These are phyloP conservation scores for Aegilops bicornis DNA, from an alignment of 176 grass and related monocot species.

Conservation along the genomic window DNA sequence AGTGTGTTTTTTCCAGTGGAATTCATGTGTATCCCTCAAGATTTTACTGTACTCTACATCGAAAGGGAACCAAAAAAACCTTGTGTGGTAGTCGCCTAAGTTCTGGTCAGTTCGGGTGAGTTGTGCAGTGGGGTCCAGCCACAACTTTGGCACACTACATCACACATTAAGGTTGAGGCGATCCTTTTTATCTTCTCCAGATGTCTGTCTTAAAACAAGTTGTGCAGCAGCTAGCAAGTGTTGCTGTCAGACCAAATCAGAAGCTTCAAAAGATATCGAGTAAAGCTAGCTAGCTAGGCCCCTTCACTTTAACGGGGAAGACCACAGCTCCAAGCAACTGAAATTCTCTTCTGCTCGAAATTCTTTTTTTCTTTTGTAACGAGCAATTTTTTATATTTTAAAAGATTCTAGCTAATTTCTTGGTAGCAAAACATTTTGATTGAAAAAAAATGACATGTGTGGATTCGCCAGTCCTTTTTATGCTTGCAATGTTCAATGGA, in stretches of 20 bases:
- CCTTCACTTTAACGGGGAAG: slow-evolving; percentile 27
- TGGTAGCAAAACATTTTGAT: not conserved
- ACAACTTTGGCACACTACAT: not conserved
- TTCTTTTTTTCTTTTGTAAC: not conserved
- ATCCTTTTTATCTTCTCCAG: not conserved
- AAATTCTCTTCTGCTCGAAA: not conserved
- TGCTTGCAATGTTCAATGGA: too few species aligned
- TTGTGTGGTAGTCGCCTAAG: not conserved
- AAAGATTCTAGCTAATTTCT: not conserved
- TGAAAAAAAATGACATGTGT: too few species aligned
- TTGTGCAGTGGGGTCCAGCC: not conserved
- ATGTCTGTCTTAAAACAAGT: not conserved
- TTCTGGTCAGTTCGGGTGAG: not conserved
- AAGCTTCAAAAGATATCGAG: not conserved
- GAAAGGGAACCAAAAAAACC: not conserved
- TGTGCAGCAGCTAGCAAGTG: slow-evolving; percentile 10
- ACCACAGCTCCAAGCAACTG: slow-evolving; percentile 28
- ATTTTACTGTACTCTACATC: too few species aligned
- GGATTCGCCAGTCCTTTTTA: too few species aligned
- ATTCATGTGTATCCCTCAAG: not conserved
- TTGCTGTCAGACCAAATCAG: slow-evolving; percentile 12
- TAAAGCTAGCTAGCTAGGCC: slow-evolving; percentile 18
- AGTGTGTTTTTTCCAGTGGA: not conserved
- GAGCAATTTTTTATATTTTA: not conserved
- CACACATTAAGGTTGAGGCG: not conserved